A percentile compares a stretch with the other conserved stretches of the same genome.
Evolutionary conservation across 805 yeast species (phyloP).

Genomic region (Zygotorulaspora danielsina): DNA sequence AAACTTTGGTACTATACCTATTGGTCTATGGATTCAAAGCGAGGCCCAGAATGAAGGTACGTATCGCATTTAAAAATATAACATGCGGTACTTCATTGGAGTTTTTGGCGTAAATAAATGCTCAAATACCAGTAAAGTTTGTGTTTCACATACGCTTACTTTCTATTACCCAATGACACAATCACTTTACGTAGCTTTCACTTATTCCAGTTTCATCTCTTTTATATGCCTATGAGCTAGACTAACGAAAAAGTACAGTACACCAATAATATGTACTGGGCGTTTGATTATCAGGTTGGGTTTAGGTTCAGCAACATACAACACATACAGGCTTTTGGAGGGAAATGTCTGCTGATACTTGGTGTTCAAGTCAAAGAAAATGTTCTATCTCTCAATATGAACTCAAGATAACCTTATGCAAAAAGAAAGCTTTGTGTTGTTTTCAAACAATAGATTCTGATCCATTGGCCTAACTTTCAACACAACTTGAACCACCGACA

Average conservation of each 20-base stretch:
- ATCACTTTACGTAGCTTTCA: background rate
- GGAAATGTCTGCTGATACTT: too few species aligned
- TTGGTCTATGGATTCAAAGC: conserved; percentile 45
- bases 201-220: background rate
- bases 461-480: too few species aligned
- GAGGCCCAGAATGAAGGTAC: conserved; percentile 35
- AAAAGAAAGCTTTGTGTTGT: too few species aligned
- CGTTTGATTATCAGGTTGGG: too few species aligned
- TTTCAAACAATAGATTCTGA: too few species aligned
- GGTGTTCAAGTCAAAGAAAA: too few species aligned
- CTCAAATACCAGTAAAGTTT: conserved; percentile 3
- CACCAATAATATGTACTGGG: too few species aligned
- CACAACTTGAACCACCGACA: too few species aligned
- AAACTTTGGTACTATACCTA: conserved; percentile 30
- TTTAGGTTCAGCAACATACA: too few species aligned
- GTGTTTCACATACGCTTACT: conserved; percentile 7
- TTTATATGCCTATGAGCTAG: background rate
- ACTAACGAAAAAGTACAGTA: background rate
- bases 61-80: conserved; percentile 20
- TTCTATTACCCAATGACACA: conserved; percentile 30
- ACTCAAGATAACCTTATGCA: too few species aligned
- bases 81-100: conserved; percentile 23
- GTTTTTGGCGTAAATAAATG: conserved; percentile 13
- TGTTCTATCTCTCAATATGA: too few species aligned
- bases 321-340: too few species aligned